Evolutionary conservation across 2,329 filamentous ascomycete species (phyloP).

Genomic region (Aspergillus tanneri): DNA sequence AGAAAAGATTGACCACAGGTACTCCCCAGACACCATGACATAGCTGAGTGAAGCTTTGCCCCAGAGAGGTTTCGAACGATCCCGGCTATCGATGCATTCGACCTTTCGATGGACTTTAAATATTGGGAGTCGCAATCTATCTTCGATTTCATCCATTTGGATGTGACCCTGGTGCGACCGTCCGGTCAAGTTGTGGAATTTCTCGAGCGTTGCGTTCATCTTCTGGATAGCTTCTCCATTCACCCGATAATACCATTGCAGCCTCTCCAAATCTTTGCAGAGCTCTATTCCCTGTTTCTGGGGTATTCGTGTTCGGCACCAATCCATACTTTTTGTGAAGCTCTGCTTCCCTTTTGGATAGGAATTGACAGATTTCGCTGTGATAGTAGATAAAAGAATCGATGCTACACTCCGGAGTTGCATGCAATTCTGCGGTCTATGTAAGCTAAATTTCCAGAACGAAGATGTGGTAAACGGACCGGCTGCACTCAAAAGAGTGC

Average conservation of each 20-base stretch:
- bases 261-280: slow-evolving; percentile 10
- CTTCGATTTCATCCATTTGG: neutral
- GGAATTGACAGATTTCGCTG: neutral
- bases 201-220: slow-evolving; percentile 10
- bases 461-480: neutral
- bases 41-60: too few species aligned
- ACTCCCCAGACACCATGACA: too few species aligned
- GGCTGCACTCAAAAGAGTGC: too few species aligned
- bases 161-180: neutral
- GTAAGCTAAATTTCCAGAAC: neutral
- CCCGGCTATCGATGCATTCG: neutral
- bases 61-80: too few species aligned
- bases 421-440: neutral
- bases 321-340: neutral
- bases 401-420: neutral
- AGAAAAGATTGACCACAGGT: too few species aligned
- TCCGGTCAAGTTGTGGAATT: neutral
- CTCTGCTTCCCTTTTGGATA: neutral
- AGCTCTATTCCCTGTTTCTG: too few species aligned
- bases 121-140: neutral
- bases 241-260: slow-evolving; percentile 18
- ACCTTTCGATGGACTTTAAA: neutral
- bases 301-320: neutral
- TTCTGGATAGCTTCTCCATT: slow-evolving; percentile 22
- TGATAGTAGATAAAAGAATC: neutral